These are phyloP conservation scores for Colletotrichum echinochloae DNA, from an alignment of 2,329 filamentous ascomycete genomes.

Conservation along the genomic window DNA sequence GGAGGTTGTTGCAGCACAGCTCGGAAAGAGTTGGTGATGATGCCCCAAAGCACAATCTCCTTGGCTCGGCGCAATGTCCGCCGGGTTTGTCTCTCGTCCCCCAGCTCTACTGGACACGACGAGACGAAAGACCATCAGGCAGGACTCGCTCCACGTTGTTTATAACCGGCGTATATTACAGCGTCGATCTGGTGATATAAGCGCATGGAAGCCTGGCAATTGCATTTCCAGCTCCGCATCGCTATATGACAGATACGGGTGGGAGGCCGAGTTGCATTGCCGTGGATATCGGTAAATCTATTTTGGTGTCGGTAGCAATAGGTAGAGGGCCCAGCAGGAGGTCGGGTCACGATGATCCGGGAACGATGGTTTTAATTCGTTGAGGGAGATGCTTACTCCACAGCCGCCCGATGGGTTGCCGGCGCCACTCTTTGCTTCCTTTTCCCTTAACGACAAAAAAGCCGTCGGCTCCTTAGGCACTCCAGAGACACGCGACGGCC, in stretches of 20 bases:
- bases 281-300: constrained; percentile 16
- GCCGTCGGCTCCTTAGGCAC: too few relatives aligned
- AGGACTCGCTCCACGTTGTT: not conserved
- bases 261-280: not conserved
- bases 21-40: constrained; percentile 12
- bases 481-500: too few relatives aligned
- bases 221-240: not conserved
- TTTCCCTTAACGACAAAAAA: too few relatives aligned
- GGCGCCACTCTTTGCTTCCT: too few relatives aligned
- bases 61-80: constrained; percentile 15
- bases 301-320: constrained; percentile 18
- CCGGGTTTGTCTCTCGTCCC: constrained; percentile 12
- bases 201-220: not conserved
- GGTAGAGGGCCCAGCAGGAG: constrained; percentile 6
- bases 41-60: constrained; percentile 5
- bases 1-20: not conserved
- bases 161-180: constrained; percentile 15
- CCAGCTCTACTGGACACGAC: constrained; percentile 1
- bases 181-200: not conserved
- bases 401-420: not conserved
- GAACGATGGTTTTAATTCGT: not conserved
- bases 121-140: constrained; percentile 7
- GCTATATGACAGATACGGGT: not conserved
- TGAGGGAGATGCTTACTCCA: not conserved
- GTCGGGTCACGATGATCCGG: constrained; percentile 13